Conservation (phyloP, 306 rosid species). For the Rosa chinensis region DNA sequence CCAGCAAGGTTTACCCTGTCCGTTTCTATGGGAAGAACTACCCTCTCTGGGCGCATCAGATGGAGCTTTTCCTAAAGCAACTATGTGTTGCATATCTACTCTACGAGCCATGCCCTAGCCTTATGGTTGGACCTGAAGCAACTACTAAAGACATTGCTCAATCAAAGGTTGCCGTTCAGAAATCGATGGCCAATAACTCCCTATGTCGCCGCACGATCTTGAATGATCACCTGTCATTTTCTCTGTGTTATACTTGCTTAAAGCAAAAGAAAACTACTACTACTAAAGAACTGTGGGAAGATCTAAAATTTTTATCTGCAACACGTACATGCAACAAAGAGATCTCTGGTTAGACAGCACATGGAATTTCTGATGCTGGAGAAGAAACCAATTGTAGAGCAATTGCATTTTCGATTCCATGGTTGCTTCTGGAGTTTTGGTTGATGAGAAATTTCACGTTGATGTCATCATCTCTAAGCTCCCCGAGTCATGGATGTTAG, state of each 20-base stretch:
- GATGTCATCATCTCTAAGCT: slow-evolving; percentile 71
- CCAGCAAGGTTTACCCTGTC: background rate
- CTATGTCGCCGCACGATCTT: slow-evolving; percentile 55
- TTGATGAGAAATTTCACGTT: slow-evolving; percentile 76
- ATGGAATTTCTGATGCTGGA: slow-evolving; percentile 67
- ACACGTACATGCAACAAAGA: slow-evolving; percentile 32
- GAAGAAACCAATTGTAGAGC: slow-evolving; percentile 47
- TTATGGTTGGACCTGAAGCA: slow-evolving; percentile 33
- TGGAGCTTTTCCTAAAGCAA: background rate
- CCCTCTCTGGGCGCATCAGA: background rate
- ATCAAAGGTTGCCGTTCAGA: slow-evolving; percentile 54
- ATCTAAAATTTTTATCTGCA: slow-evolving; percentile 48
- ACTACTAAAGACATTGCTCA: slow-evolving; percentile 39
- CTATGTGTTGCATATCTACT: background rate
- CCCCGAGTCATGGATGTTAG: slow-evolving; percentile 79
- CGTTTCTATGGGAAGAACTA: background rate
- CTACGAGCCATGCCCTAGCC: background rate
- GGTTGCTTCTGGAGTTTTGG: slow-evolving; percentile 46
- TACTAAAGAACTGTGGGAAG: slow-evolving; percentile 83
- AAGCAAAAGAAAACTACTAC: slow-evolving; percentile 40
- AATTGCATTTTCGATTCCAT: slow-evolving; percentile 66
- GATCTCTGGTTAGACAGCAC: slow-evolving; percentile 67
- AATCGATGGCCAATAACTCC: slow-evolving; percentile 66
- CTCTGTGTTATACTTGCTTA: slow-evolving; percentile 42
- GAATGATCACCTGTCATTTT: slow-evolving; percentile 58